Evolutionary conservation across 2,329 filamentous ascomycete genomes (phyloP).

Genomic region (Xylaria sp.): DNA sequence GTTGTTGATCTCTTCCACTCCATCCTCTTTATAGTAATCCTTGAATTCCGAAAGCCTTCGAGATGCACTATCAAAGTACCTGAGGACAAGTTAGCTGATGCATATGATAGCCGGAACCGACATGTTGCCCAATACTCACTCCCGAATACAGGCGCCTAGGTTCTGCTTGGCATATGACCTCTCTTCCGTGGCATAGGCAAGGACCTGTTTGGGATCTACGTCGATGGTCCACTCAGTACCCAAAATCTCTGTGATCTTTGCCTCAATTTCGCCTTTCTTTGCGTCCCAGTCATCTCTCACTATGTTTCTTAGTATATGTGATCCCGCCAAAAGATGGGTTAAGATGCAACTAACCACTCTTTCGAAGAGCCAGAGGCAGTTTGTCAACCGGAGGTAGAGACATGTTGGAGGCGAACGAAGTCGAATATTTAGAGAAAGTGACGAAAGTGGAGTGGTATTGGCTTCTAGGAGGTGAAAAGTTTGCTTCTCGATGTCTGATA

Average conservation of each 20-base stretch:
- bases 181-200: slow-evolving; percentile 55
- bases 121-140: slow-evolving; percentile 49
- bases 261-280: slow-evolving; percentile 58
- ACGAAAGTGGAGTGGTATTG: neutral
- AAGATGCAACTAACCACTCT: slow-evolving; percentile 56
- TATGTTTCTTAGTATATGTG: slow-evolving; percentile 44
- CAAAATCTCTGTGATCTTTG: slow-evolving; percentile 57
- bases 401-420: slow-evolving; percentile 45
- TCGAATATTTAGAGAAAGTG: neutral
- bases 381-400: slow-evolving; percentile 60
- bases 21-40: slow-evolving; percentile 52
- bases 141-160: slow-evolving; percentile 58
- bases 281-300: slow-evolving; percentile 65
- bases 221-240: slow-evolving; percentile 63
- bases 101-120: neutral
- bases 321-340: neutral
- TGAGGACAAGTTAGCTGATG: slow-evolving; percentile 39
- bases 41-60: slow-evolving; percentile 55
- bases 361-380: slow-evolving; percentile 62
- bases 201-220: slow-evolving; percentile 59
- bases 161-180: slow-evolving; percentile 45
- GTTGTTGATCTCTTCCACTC: slow-evolving; percentile 60
- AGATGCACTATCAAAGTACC: slow-evolving; percentile 58
- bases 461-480: neutral
- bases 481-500: neutral